Evolutionary conservation across 2,329 filamentous ascomycete genomes (phyloP).

Genomic region (Coleophoma crateriformis): DNA sequence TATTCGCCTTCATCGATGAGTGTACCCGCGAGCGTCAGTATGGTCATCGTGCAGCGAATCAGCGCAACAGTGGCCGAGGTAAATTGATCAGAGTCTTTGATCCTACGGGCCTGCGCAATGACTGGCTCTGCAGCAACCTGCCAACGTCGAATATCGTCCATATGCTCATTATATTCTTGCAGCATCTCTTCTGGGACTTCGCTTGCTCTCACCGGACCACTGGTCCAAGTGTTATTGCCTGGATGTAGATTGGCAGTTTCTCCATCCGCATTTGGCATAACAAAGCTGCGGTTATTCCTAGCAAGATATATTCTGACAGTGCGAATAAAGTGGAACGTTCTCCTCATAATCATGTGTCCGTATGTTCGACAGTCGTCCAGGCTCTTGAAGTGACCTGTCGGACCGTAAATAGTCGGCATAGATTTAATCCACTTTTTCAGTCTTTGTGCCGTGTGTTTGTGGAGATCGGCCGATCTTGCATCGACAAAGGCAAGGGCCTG

Average conservation of each 20-base stretch:
- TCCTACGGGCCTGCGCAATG: background rate
- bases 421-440: background rate
- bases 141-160: constrained; percentile 3
- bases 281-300: background rate
- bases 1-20: constrained; percentile 8
- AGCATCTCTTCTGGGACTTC: background rate
- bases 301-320: background rate
- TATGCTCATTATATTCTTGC: constrained; percentile 3
- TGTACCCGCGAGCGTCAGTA: background rate
- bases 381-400: background rate
- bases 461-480: background rate
- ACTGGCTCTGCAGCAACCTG: constrained; percentile 1
- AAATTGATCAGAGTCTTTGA: constrained; percentile 1
- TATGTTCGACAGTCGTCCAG: constrained; percentile 3
- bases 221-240: background rate
- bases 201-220: background rate
- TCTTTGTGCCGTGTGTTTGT: background rate
- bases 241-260: no score
- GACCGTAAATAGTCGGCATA: background rate
- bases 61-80: constrained; percentile 1
- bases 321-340: constrained; percentile 7
- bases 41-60: constrained; percentile 5
- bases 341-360: constrained; percentile 6
- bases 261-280: background rate
- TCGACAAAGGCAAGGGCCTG: background rate